Evolutionary conservation across 2,329 filamentous ascomycete species (phyloP), one percentile per base, ranked within the genome.

Genomic region (Nemania sp.): DNA sequence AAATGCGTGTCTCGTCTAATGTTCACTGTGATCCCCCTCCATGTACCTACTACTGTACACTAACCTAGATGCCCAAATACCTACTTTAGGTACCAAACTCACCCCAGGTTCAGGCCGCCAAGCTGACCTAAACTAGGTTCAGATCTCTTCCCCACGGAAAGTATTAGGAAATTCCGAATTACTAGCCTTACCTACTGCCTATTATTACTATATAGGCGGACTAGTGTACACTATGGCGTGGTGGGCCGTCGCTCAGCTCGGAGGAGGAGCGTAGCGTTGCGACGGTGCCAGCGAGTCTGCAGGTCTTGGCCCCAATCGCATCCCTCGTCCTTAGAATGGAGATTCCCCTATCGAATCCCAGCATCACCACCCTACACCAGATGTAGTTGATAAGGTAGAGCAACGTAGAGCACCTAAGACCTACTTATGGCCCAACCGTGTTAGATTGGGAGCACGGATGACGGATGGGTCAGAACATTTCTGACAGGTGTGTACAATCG

Each of bases 251-350:
- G 26, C 57, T 65, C 61, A 55, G 54, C 61, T 64, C 29, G 26
- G 60, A 55, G 54, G 60, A 67, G 53, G 43, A 26, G 52, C 52
- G 56, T 64, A 62, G 67, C 61, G 64, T 24, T 62, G 57, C 56
- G 61, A 64, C 49, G 61, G 67, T 69, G 63, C 59, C 60, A 56
- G 35, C 41, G 63, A 53, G 51, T 61, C 64, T 32, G 56, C 64
- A 56, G 32, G 51, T 69, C 64, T 61, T 68, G 56, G 59, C 67
- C 64, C 67, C 67, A 67, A 64, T 69, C 60, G 56, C 64, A 62
- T 67, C 64, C 51, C 60, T 5, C 60, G 35, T 24, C 61, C 43
- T 41, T 32, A 43, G 32, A 57, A 29, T 49, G 52, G 51, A 43
- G 51, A 59, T 58, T n/a, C 45, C 45, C 57, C 26, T 55, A 64